Percentiles rank a stretch among this genome's conserved stretches.
Evolutionary conservation across 1,284 basidiomycete species (phyloP).

Genomic region (Ganoderma lucidum): DNA sequence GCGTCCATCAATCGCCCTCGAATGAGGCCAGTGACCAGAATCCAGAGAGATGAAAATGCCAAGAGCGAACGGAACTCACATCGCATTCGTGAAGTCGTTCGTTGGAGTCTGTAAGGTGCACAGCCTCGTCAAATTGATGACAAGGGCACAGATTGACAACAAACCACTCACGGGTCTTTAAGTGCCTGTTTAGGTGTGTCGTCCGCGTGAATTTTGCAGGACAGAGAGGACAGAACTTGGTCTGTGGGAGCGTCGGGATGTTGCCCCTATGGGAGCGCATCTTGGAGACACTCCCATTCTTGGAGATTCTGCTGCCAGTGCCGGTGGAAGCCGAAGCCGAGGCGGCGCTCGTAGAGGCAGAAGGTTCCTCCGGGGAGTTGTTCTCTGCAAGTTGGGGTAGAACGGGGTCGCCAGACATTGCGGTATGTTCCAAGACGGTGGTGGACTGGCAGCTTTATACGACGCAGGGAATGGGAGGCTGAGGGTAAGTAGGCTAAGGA

Average conservation of each 20-base stretch:
- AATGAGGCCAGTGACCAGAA: not conserved
- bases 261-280: conserved; percentile 48
- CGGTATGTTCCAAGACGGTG: conserved; percentile 9
- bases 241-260: conserved; percentile 49
- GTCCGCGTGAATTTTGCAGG: conserved; percentile 66
- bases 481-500: not conserved
- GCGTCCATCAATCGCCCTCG: not conserved
- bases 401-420: conserved; percentile 15
- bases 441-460: conserved; percentile 8
- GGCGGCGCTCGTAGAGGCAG: conserved; percentile 4
- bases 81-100: conserved; percentile 60
- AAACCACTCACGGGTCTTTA: conserved; percentile 48
- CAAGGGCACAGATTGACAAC: not conserved
- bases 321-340: conserved; percentile 12
- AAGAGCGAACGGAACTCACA: conserved; percentile 40
- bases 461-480: not conserved
- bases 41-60: not conserved
- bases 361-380: conserved; percentile 6
- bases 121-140: not conserved
- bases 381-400: conserved; percentile 5
- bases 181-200: conserved; percentile 63
- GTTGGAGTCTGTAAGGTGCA: conserved; percentile 48
- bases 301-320: conserved; percentile 24
- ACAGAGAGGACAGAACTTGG: conserved; percentile 60
- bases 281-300: conserved; percentile 38